Conservation (phyloP, 345 rosid species). For the Populus ilicifolia region DNA sequence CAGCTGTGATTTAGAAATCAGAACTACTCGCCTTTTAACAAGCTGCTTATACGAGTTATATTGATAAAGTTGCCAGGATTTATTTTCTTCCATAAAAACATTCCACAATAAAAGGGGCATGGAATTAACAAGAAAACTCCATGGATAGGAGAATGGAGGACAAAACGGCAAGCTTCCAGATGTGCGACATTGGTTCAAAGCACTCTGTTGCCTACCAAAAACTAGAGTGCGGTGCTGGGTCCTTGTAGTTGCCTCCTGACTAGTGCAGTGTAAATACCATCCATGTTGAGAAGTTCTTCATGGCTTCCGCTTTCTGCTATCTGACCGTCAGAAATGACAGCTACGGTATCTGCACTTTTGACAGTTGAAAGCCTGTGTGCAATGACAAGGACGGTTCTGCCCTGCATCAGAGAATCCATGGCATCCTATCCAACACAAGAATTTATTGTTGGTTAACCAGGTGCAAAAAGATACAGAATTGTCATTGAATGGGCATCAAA, state of each 20-base stretch:
- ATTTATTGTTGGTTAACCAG: too few species aligned
- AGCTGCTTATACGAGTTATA: too few species aligned
- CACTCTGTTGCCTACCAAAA: background rate
- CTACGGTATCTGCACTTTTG: constrained; percentile 76
- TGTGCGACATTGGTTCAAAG: background rate
- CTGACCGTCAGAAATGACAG: constrained; percentile 80
- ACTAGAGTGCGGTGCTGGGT: constrained; percentile 10
- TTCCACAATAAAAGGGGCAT: background rate
- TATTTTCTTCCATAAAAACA: background rate
- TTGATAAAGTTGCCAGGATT: too few species aligned
- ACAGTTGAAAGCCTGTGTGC: constrained; percentile 94
- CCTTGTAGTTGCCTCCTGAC: constrained; percentile 69
- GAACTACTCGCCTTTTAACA: too few species aligned
- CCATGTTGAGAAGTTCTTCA: constrained; percentile 36
- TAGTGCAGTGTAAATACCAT: constrained; percentile 63
- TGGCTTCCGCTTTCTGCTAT: constrained; percentile 47
- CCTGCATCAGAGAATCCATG: constrained; percentile 89
- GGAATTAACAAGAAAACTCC: background rate
- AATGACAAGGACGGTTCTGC: constrained; percentile 91
- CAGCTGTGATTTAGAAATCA: too few species aligned
- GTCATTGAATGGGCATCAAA: too few species aligned
- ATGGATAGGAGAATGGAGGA: background rate
- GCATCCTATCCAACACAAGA: constrained; percentile 55
- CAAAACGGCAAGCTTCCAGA: background rate
- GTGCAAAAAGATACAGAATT: too few species aligned